Evolutionary conservation across 768 basidiomycete species (phyloP).

Genomic region (Austroboletus festivus): DNA sequence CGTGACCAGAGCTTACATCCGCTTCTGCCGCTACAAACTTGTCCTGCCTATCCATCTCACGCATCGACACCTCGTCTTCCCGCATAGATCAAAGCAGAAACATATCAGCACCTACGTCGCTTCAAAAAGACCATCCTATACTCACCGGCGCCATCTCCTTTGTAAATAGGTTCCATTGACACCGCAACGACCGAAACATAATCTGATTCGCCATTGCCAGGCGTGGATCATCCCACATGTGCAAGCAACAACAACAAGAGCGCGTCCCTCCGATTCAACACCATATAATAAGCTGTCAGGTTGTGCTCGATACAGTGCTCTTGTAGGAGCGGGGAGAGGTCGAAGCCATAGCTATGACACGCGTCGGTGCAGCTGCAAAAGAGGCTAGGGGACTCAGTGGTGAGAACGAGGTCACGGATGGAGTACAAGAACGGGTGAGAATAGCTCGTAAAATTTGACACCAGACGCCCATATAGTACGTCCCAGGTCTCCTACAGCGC

Average conservation of each 20-base stretch:
- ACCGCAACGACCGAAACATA: conserved; percentile 26
- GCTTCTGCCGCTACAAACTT: conserved; percentile 59
- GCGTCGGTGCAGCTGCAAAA: conserved; percentile 51
- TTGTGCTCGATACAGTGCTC: conserved; percentile 61
- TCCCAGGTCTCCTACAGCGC: too few relatives aligned
- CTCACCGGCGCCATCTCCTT: conserved; percentile 12
- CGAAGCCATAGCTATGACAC: conserved; percentile 47
- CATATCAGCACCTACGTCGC: conserved; percentile 50
- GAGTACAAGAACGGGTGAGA: conserved; percentile 45
- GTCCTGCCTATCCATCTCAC: conserved; percentile 47
- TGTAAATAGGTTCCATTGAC: conserved; percentile 8
- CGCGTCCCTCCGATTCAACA: conserved; percentile 48
- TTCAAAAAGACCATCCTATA: too few relatives aligned
- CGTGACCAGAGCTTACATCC: conserved; percentile 58
- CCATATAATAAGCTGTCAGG: conserved; percentile 70
- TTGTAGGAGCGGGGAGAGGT: conserved; percentile 55
- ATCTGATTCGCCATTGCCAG: conserved; percentile 31
- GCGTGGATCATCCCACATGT: conserved; percentile 56
- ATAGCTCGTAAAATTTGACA: conserved; percentile 56
- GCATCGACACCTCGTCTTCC: conserved; percentile 55
- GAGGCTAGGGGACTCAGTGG: conserved; percentile 16
- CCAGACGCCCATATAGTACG: too few relatives aligned
- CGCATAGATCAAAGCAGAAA: conserved; percentile 42
- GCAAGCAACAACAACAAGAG: conserved; percentile 51
- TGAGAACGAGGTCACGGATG: conserved; percentile 52